Evolutionary conservation across 768 basidiomycete species (phyloP).

Genomic region (Lactarius akahatsu): DNA sequence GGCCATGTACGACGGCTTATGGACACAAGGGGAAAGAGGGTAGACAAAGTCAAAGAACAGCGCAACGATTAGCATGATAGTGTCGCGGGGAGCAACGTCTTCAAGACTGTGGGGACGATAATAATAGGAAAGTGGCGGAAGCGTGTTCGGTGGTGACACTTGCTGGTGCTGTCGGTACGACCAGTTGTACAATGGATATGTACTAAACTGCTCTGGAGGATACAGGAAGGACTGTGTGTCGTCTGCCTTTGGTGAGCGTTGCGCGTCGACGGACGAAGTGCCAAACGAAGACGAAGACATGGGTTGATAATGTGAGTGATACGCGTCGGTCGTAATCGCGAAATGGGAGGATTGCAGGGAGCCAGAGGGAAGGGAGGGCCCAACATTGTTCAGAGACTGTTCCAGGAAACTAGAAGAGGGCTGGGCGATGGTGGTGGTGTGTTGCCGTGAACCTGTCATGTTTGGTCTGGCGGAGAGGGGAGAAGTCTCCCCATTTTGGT

Average conservation of each 20-base stretch:
- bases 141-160: constrained; percentile 43
- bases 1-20: constrained; percentile 91
- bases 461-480: constrained; percentile 24
- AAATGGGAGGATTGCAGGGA: constrained; percentile 66
- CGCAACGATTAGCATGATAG: constrained; percentile 76
- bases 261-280: constrained; percentile 41
- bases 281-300: constrained; percentile 42
- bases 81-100: constrained; percentile 78
- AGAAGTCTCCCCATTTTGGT: constrained; percentile 36
- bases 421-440: constrained; percentile 22
- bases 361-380: constrained; percentile 40
- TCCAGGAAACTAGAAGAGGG: constrained; percentile 51
- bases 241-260: constrained; percentile 41
- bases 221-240: constrained; percentile 42
- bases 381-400: constrained; percentile 41
- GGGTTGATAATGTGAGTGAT: constrained; percentile 54
- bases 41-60: constrained; percentile 95
- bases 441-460: constrained; percentile 21
- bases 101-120: constrained; percentile 77
- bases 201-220: constrained; percentile 55
- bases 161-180: constrained; percentile 65
- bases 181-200: constrained; percentile 70
- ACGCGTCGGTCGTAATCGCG: constrained; percentile 68
- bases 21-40: constrained; percentile 86
- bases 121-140: constrained; percentile 67